These are phyloP conservation scores for Paramecium octaurelia DNA, from an alignment of 73 alveolate genomes.

Conservation along the genomic window DNA sequence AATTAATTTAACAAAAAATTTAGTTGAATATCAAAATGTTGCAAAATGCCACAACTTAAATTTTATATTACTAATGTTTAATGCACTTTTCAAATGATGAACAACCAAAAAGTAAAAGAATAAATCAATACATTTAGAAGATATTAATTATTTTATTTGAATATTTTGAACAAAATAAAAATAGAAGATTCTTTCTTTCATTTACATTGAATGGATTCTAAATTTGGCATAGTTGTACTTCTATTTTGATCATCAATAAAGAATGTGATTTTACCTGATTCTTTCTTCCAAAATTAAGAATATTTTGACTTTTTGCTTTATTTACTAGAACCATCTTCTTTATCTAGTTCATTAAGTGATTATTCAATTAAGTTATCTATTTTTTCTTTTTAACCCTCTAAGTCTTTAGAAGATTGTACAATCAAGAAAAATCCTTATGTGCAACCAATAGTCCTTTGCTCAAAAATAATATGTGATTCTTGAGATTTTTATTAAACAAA, in stretches of 20 bases:
- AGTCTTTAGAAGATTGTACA: not conserved
- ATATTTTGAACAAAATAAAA: not conserved
- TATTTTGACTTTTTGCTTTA: not conserved
- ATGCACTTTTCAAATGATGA: not conserved
- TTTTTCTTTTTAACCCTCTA: not conserved
- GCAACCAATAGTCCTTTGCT: not conserved
- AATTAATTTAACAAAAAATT: not conserved
- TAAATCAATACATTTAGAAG: not conserved
- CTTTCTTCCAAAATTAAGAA: not conserved
- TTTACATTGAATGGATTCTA: not conserved
- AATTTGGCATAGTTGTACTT: not conserved
- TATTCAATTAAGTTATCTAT: not conserved
- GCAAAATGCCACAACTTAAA: not conserved
- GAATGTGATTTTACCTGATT: not conserved
- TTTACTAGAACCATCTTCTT: not conserved
- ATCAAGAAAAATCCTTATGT: not conserved
- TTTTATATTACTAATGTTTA: not conserved
- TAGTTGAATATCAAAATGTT: not conserved
- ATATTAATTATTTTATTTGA: not conserved
- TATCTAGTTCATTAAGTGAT: not conserved
- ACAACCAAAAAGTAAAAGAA: not conserved
- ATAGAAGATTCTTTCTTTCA: not conserved
- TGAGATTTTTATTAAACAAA: not conserved
- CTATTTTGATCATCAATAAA: not conserved
- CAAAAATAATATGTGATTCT: not conserved